Base-by-base conservation (phyloP, 2,329 filamentous ascomycete species). In the Fusarium tupiense region DNA sequence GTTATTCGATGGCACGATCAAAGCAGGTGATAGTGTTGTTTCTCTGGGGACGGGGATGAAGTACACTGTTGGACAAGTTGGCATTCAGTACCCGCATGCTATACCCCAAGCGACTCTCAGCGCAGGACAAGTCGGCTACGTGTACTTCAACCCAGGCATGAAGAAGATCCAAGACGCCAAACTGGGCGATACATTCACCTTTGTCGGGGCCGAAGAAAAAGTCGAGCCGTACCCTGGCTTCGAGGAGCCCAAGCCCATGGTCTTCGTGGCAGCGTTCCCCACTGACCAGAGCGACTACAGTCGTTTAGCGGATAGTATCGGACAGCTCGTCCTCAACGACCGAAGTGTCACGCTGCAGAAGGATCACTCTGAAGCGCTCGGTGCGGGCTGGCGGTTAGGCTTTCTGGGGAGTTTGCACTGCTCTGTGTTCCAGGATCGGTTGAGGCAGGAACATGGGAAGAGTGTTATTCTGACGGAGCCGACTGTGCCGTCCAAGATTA, bases 71-170 rank as follows among this genome's bases (percentile, higher is more conserved):
- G 96, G 96, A 20, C 96, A 99, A 82, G 96, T 99, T 2, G 96
- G 96, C 41, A 98, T 99, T 74, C 96, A 98, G 89, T 94, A 98
- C 79, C 96, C 96, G 0, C 88, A 94, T 49, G 94, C 95, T 79
- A 96, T 93, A 1, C 90, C 95, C 1, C 95, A 98, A 82, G 91
- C 88, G 4, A 86, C 91, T 13, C 86, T 99, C 60, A 91, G 95
- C 8, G 96, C 96, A 1, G 96, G 96, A 2, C 96, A 99, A 83
- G 94, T 99, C 6, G 96, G 96, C 58, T 99, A 99, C 80, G 91
- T 99, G 47, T 95, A 93, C 84, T 98, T 99, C 87, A 99, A 98
- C 80, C 96, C 96, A 1, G 96, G 96, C 63, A 99, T 99, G 96
- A 98, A 98, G 86, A 91, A 90, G 76, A 97, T 95, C 66, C 93